Evolutionary conservation across 345 rosid species (phyloP), one percentile per base, ranked within the genome.

Genomic region (Gossypium raimondii): DNA sequence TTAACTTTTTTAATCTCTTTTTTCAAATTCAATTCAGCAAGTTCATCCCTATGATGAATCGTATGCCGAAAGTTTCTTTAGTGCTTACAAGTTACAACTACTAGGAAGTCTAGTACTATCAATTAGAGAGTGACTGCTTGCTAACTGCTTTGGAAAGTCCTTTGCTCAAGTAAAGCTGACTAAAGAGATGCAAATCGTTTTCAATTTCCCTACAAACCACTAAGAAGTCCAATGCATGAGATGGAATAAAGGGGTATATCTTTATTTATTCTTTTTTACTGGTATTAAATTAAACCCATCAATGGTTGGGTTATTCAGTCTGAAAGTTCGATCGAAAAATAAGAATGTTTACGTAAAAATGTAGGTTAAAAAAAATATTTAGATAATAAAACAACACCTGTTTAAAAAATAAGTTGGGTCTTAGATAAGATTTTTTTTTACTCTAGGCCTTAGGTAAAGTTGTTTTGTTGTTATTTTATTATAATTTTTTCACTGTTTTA

Each of bases 401-500:
- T 0, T 29, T 4, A 29, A 29, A 29, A 29, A 29, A 29, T 29
- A 29, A 0, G 6, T 34, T 34, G 1, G 6, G 6, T 0, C 0
- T 34, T 34, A 34, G 6, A 34, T 34, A 34, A 34, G 0, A 0
- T 4, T 34, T 34, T 34, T 34, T 34, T 34, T 34, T 0, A 34
- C 6, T 34, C 0, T 22, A 1, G 0, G 6, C 1, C 38, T 4
- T 34, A 34, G 38, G 38, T 34, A 34, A 34, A 0, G 38, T 34
- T 34, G 0, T 4, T 34, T 34, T 4, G 3, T 0, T 34, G 6
- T 0, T 34, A 34, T 34, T 4, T 34, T 4, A 34, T 34, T 34
- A 0, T 34, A 4, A 0, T 4, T 34, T 34, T 34, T 0, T 34
- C 0, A 29, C 38, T 4, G 1, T 34, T 34, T 34, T 34, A 1